Conservation (phyloP, 2,329 filamentous ascomycete species). For the Colletotrichum eremochloae region DNA sequence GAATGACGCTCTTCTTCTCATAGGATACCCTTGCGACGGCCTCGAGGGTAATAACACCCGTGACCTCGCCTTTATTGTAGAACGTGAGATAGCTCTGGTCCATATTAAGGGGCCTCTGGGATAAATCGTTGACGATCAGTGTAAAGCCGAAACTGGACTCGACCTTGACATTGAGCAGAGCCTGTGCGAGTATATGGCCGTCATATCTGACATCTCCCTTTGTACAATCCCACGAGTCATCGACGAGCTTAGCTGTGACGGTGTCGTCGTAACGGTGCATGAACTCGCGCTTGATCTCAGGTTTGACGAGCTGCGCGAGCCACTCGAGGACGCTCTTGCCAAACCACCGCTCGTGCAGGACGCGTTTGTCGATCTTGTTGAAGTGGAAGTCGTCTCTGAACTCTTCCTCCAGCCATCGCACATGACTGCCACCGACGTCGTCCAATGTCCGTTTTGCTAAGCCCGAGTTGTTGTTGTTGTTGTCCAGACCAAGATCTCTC, state of each 20-base stretch:
- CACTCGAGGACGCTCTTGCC: too few species aligned
- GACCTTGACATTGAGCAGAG: slow-evolving; percentile 44
- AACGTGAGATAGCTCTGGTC: slow-evolving; percentile 47
- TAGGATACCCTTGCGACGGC: slow-evolving; percentile 44
- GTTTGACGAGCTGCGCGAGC: slow-evolving; percentile 41
- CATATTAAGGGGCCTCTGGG: slow-evolving; percentile 44
- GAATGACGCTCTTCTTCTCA: slow-evolving; percentile 43
- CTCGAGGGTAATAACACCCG: slow-evolving; percentile 47
- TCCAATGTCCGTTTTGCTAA: background rate
- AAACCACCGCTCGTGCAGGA: slow-evolving; percentile 49
- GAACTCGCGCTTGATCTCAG: slow-evolving; percentile 47
- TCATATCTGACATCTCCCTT: slow-evolving; percentile 26
- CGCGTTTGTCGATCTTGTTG: slow-evolving; percentile 44
- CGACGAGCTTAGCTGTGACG: slow-evolving; percentile 45
- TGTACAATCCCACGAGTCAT: slow-evolving; percentile 45
- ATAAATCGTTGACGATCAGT: slow-evolving; percentile 45
- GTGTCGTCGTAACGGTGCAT: slow-evolving; percentile 45
- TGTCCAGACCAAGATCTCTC: background rate
- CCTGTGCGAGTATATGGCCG: slow-evolving; percentile 44
- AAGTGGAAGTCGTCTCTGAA: slow-evolving; percentile 52
- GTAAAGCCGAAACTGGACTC: slow-evolving; percentile 49
- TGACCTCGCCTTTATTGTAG: slow-evolving; percentile 46
- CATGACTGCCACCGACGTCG: slow-evolving; percentile 49
- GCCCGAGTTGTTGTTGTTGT: too few species aligned
- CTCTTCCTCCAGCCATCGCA: slow-evolving; percentile 55